Base-by-base conservation (phyloP, 1,284 basidiomycete species). In the Irpex lacteus region DNA sequence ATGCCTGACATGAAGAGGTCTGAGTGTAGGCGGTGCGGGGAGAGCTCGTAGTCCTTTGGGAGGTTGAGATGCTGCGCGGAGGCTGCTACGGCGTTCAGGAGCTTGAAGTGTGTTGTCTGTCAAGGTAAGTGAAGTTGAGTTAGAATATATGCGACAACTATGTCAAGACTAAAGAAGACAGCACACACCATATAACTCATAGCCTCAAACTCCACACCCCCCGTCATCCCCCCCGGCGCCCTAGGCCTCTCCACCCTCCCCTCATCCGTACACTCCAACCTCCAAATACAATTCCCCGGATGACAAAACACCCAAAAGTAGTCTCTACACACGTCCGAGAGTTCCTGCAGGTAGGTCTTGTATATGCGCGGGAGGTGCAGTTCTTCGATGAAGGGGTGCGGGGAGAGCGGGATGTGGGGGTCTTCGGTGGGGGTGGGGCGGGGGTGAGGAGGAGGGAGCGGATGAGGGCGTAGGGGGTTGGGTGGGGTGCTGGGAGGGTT, bases 261-360 rank as follows among this genome's bases (percentile, higher is more conserved):
- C 73, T 94, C 90, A 71, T 98, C 92, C 0, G 94, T 89, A 69
- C 95, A 90, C 4, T 82, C 78, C 32, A 96, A 78, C 15, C 89
- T 81, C 96, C 96, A 98, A 55, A 97, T 89, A 0, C 88, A 87
- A 72, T 99, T 99, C 71, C 91, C 91, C 2, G 92, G 90, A 74
- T 99, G 98, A 74, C 97, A 98, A 78, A 98, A 98, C 62, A 99
- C 92, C 95, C n/a, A n/a, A n/a, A n/a, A n/a, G n/a, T n/a, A n/a
- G n/a, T n/a, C n/a, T n/a, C n/a, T n/a, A n/a, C n/a, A 96, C 2
- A 97, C 82, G 68, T 96, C 94, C 8, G 87, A 90, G 44, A 98
- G 80, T 74, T 98, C 96, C 70, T 90, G 87, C 11, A 99, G 80
- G 77, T 96, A 98, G 2, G 89, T 88, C 79, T 95, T 98, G 81